These are phyloP conservation scores for Waitea zeae DNA, from an alignment of 1,284 basidiomycete species.

Conservation along the genomic window DNA sequence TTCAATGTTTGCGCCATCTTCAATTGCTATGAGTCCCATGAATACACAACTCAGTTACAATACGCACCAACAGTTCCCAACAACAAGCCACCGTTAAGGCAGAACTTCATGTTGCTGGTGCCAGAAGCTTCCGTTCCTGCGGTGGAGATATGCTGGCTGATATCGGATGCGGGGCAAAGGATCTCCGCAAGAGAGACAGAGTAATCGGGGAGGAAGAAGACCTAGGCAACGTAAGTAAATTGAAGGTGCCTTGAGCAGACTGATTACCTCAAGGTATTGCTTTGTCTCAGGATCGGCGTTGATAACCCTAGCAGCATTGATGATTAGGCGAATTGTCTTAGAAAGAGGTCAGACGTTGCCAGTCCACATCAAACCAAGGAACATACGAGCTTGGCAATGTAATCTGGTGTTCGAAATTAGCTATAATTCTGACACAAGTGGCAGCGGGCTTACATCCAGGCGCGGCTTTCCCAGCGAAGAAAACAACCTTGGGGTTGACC, in stretches of 20 bases:
- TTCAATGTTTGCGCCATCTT: slow-evolving; percentile 88
- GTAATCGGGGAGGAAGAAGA: slow-evolving; percentile 83
- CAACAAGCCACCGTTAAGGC: slow-evolving; percentile 76
- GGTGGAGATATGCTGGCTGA: slow-evolving; percentile 87
- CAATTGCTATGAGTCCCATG: slow-evolving; percentile 6
- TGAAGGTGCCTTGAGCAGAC: no score
- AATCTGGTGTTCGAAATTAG: slow-evolving; percentile 23
- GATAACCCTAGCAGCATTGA: slow-evolving; percentile 73
- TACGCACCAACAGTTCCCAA: slow-evolving; percentile 50
- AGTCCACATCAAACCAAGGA: slow-evolving; percentile 3
- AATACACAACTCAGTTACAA: slow-evolving; percentile 1
- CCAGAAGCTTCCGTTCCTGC: slow-evolving; percentile 85
- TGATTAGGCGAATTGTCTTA: slow-evolving; percentile 80
- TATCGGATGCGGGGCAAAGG: slow-evolving; percentile 81
- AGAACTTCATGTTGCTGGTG: slow-evolving; percentile 90
- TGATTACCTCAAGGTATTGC: slow-evolving; percentile 59
- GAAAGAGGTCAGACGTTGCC: slow-evolving; percentile 5
- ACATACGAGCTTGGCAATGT: slow-evolving; percentile 65
- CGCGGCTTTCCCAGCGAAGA: slow-evolving; percentile 85
- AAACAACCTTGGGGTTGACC: slow-evolving; percentile 62
- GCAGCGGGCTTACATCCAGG: slow-evolving; percentile 43
- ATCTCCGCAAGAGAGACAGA: slow-evolving; percentile 81
- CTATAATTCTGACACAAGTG: neutral
- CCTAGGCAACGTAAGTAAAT: no score
- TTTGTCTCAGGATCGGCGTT: slow-evolving; percentile 80